Base-by-base conservation (phyloP, 176 grass and related monocot species). In the Ananas comosus region DNA sequence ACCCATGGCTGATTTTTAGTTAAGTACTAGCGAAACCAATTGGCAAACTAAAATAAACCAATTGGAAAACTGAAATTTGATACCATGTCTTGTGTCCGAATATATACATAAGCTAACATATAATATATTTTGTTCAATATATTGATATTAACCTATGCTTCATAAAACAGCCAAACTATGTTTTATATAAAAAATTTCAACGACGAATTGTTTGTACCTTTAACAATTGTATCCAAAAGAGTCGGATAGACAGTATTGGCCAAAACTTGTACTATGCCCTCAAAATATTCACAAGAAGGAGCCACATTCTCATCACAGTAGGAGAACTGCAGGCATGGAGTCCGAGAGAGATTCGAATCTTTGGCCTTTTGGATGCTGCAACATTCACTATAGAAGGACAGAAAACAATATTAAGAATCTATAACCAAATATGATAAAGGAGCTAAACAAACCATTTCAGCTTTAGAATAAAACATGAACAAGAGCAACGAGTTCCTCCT, bases 171-270 rank as follows among this genome's bases (percentile, higher is more conserved):
- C 53, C 63, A 64, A 74, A 29, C 23, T 42, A 9, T 2, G 66
- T 50, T 51, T 42, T 24, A 7, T 50, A 21, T 72, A 71, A 50
- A 71, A 47, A 65, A 29, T 23, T 59, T 16, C 9, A 22, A 72
- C 8, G n/a, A 53, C 42, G 48, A 77, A 65, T 51, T 66, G 63
- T 73, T 7, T 51, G 18, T 81, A 97, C 94, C 94, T 92, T 97
- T 92, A 69, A 97, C 74, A 69, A 97, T 92, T 85, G 75, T 97
- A 67, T 90, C 82, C 69, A 97, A 82, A 69, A 97, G 78, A 64
- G 92, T 88, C 59, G 84, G 80, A 50, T 74, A 92, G 50, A 97
- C 73, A 70, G 79, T 81, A 64, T 90, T 83, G 12, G 89, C 84
- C 71, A 97, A 66, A 42, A 89, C 58, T 85, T 85, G 88, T 11